Conservation (phyloP, 1,139 yeast species). For the Candida sp. region DNA sequence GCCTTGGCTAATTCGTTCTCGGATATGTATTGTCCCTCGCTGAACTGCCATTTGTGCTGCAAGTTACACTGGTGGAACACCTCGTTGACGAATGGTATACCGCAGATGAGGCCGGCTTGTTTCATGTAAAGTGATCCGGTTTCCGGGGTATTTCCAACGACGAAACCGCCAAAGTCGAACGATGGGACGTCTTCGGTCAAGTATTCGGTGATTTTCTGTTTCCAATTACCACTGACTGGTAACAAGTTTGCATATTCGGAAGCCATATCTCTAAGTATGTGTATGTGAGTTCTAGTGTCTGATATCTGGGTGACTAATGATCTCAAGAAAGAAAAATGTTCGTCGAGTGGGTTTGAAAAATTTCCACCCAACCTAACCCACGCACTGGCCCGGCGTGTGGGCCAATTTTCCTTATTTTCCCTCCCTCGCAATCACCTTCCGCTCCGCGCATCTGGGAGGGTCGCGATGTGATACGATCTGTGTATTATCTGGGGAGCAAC, state of each 20-base stretch:
- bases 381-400: background rate
- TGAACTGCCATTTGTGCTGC: slow-evolving; percentile 68
- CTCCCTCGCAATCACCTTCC: background rate
- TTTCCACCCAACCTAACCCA: background rate
- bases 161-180: slow-evolving; percentile 93
- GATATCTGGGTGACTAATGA: background rate
- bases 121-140: slow-evolving; percentile 84
- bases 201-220: slow-evolving; percentile 73
- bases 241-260: slow-evolving; percentile 57
- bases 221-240: slow-evolving; percentile 83
- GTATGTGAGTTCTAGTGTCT: background rate
- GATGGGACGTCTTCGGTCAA: slow-evolving; percentile 90
- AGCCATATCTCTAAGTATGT: slow-evolving; percentile 16
- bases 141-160: slow-evolving; percentile 79
- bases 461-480: background rate
- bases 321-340: background rate
- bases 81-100: slow-evolving; percentile 90
- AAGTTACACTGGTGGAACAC: slow-evolving; percentile 80
- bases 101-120: slow-evolving; percentile 80
- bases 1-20: slow-evolving; percentile 42
- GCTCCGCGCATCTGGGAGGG: too few species aligned
- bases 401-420: background rate
- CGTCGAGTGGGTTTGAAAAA: background rate
- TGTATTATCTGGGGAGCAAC: background rate
- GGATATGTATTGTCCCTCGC: slow-evolving; percentile 67